These are phyloP conservation scores for Ogataea allantospora DNA, from an alignment of 805 yeast species.

Conservation along the genomic window DNA sequence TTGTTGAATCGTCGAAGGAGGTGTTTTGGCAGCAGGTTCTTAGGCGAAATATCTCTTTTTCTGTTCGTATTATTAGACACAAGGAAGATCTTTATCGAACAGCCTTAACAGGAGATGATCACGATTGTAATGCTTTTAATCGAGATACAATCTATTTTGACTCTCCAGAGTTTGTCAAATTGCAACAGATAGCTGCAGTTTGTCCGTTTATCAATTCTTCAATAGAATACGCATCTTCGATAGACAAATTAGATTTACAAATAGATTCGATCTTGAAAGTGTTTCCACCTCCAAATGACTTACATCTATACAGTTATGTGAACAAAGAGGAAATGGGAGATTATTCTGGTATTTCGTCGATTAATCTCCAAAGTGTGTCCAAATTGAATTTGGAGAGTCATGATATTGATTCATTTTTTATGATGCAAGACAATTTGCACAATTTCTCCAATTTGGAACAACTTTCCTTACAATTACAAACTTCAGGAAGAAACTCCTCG, in stretches of 20 bases:
- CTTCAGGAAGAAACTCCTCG: conserved; percentile 5
- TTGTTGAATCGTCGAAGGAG: conserved; percentile 1
- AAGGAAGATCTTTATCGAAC: conserved; percentile 8
- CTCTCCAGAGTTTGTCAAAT: conserved; percentile 6
- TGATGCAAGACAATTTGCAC: conserved; percentile 1
- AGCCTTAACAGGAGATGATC: neutral
- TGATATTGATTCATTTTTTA: conserved; percentile 5
- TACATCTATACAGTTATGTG: neutral
- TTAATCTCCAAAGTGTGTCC: too few relatives aligned
- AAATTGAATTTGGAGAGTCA: conserved; percentile 1
- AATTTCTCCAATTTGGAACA: conserved; percentile 3
- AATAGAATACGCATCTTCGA: conserved; percentile 10
- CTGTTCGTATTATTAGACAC: conserved; percentile 10
- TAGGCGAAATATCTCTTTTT: conserved; percentile 2
- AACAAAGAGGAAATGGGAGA: neutral
- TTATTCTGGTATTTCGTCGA: too few relatives aligned
- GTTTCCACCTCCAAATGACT: conserved; percentile 10
- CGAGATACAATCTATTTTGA: conserved; percentile 5
- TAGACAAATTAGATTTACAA: neutral
- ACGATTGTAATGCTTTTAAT: conserved; percentile 1
- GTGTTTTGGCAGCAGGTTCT: conserved; percentile 12
- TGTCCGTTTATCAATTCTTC: conserved; percentile 1
- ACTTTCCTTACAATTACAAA: conserved; percentile 5
- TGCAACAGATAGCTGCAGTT: conserved; percentile 4
- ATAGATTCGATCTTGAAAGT: neutral